These are phyloP conservation scores for Aspergillus sp. DNA, from an alignment of 2,329 filamentous ascomycete genomes.

Conservation along the genomic window DNA sequence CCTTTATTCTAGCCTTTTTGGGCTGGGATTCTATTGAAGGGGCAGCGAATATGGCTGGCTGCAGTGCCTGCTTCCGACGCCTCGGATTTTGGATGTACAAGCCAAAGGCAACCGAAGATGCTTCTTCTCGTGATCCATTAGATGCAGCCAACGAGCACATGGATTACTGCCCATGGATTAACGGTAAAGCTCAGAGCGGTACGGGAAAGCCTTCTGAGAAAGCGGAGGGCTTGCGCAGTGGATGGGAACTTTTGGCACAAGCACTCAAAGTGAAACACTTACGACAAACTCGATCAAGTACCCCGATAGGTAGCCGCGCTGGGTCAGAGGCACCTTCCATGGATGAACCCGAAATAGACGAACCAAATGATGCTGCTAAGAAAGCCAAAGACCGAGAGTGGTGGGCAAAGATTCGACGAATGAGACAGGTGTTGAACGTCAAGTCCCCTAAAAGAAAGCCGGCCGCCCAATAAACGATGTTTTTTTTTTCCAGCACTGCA, in stretches of 20 bases:
- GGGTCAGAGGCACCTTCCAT: slow-evolving; percentile 24
- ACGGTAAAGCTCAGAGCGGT: slow-evolving; percentile 59
- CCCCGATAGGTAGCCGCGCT: slow-evolving; percentile 29
- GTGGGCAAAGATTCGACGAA: slow-evolving; percentile 68
- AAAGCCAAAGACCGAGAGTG: slow-evolving; percentile 69
- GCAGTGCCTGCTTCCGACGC: slow-evolving; percentile 81
- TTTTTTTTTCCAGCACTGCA: neutral
- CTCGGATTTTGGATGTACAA: slow-evolving; percentile 94
- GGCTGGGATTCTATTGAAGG: slow-evolving; percentile 67
- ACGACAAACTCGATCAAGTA: slow-evolving; percentile 28
- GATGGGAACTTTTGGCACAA: slow-evolving; percentile 48
- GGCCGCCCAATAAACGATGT: slow-evolving; percentile 7
- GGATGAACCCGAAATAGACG: slow-evolving; percentile 28
- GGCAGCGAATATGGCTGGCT: slow-evolving; percentile 67
- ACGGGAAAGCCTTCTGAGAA: slow-evolving; percentile 32
- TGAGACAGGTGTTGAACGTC: slow-evolving; percentile 70
- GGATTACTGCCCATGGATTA: slow-evolving; percentile 82
- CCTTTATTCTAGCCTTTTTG: slow-evolving; percentile 67
- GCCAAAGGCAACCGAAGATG: slow-evolving; percentile 61
- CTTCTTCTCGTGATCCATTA: slow-evolving; percentile 50
- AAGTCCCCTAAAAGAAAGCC: slow-evolving; percentile 58
- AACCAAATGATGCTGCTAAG: slow-evolving; percentile 43
- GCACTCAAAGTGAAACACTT: slow-evolving; percentile 43
- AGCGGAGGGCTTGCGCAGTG: slow-evolving; percentile 37
- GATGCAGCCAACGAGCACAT: slow-evolving; percentile 72